phyloP scores from a whole-genome alignment of 2,329 filamentous ascomycete species.

The Verticillium longisporum region DNA sequence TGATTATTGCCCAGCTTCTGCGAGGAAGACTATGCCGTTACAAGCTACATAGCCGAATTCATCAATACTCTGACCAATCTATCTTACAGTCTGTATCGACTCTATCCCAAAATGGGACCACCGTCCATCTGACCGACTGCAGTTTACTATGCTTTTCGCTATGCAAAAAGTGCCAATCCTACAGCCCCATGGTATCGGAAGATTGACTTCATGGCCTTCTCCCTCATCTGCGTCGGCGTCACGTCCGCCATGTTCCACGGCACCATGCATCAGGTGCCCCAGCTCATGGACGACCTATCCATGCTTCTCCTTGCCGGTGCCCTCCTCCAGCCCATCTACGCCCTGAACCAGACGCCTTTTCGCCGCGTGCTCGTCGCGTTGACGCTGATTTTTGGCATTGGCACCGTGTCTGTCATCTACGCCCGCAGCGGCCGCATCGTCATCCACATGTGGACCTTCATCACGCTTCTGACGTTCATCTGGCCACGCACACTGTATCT shows the following conservation, averaged over 20 bases:
- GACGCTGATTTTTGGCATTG: conserved; percentile 31
- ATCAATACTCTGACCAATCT: conserved; percentile 36
- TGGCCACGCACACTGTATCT: conserved; percentile 26
- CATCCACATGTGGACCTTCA: conserved; percentile 33
- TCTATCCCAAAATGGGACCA: not conserved
- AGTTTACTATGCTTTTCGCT: conserved; percentile 35
- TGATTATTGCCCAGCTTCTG: conserved; percentile 6
- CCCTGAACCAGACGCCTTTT: conserved; percentile 31
- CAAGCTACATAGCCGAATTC: conserved; percentile 34
- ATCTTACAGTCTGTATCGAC: conserved; percentile 16
- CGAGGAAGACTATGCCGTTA: conserved; percentile 27
- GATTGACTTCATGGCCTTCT: conserved; percentile 32
- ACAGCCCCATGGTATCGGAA: conserved; percentile 22
- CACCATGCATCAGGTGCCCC: conserved; percentile 31
- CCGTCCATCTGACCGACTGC: not conserved
- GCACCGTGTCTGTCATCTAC: conserved; percentile 33
- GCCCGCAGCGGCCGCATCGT: conserved; percentile 33
- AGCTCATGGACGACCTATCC: conserved; percentile 49
- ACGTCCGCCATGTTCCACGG: conserved; percentile 37
- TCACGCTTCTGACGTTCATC: conserved; percentile 22
- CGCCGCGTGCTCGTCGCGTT: conserved; percentile 24
- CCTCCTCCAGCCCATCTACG: conserved; percentile 42
- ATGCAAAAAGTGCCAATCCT: conserved; percentile 24
- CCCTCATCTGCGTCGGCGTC: conserved; percentile 32
- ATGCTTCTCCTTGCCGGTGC: conserved; percentile 49